These are phyloP conservation scores for Chaetomiaceae sp. DNA, from an alignment of 2,329 filamentous ascomycete species.

Conservation along the genomic window DNA sequence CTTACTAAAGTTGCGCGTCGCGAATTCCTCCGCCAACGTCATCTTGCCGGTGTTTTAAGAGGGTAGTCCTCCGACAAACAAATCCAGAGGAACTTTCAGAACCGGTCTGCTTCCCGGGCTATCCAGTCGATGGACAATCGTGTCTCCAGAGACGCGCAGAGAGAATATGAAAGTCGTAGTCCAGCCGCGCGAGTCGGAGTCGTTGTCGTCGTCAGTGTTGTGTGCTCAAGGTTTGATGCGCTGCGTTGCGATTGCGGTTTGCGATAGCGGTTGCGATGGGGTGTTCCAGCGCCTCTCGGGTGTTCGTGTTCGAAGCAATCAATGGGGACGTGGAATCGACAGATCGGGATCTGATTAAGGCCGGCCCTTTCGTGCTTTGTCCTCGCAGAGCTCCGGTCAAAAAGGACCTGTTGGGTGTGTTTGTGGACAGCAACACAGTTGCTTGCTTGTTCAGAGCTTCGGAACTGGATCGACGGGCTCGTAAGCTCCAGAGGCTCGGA, in stretches of 20 bases:
- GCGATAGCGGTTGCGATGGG: no score
- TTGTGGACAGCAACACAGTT: slow-evolving; percentile 4
- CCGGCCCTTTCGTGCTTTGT: slow-evolving; percentile 6
- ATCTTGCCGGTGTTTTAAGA: slow-evolving; percentile 43
- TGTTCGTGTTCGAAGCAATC: neutral
- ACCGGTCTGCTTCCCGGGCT: no score
- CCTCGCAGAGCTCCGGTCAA: neutral
- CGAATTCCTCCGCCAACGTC: slow-evolving; percentile 68
- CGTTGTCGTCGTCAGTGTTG: neutral
- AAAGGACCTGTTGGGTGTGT: neutral
- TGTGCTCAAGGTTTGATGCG: neutral
- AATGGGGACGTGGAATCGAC: slow-evolving; percentile 2
- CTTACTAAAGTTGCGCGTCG: slow-evolving; percentile 70
- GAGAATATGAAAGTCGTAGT: no score
- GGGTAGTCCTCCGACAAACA: neutral
- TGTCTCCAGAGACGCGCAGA: no score
- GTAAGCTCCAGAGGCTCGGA: slow-evolving; percentile 1
- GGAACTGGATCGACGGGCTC: neutral
- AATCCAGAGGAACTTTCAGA: neutral
- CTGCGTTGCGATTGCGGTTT: slow-evolving; percentile 5
- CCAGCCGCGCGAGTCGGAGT: neutral
- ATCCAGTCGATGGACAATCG: no score
- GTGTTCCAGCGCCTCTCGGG: no score
- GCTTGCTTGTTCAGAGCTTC: neutral
- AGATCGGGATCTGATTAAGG: slow-evolving; percentile 6